Conservation (phyloP, 768 basidiomycete species). For the Lentinula lateritia region DNA sequence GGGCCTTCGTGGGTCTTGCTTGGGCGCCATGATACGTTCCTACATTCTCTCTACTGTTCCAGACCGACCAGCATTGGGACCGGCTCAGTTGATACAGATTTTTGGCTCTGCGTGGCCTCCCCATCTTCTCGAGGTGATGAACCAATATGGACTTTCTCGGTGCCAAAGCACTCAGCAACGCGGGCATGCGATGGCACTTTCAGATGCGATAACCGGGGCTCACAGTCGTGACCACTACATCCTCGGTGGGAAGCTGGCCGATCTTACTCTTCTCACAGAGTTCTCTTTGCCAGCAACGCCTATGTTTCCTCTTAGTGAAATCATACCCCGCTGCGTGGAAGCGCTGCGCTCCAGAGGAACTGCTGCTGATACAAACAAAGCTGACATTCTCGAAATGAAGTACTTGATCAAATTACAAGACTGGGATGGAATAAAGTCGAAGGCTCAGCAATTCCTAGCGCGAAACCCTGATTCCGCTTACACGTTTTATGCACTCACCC, state of each 20-base stretch:
- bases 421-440: conserved; percentile 39
- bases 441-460: conserved; percentile 41
- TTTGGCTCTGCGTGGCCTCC: conserved; percentile 34
- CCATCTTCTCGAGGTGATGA: conserved; percentile 39
- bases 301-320: conserved; percentile 58
- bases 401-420: conserved; percentile 44
- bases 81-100: conserved; percentile 33
- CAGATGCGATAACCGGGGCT: conserved; percentile 28
- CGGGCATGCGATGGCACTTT: conserved; percentile 28
- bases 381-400: conserved; percentile 65
- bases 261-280: conserved; percentile 50
- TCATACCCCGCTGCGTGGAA: conserved; percentile 52
- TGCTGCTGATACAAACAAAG: conserved; percentile 30
- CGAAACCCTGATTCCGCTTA: conserved; percentile 58
- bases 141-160: conserved; percentile 40
- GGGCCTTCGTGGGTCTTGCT: conserved; percentile 41
- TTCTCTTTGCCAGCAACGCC: conserved; percentile 52
- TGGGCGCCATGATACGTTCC: conserved; percentile 49
- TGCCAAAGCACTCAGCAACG: not conserved
- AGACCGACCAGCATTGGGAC: conserved; percentile 43
- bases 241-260: conserved; percentile 44
- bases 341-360: conserved; percentile 42
- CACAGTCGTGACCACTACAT: conserved; percentile 43
- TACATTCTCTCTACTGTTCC: conserved; percentile 34
- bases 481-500: conserved; percentile 56